Percentiles rank a stretch among this genome's conserved stretches.
phyloP scores from a whole-genome alignment of 176 grass and related monocot genomes.

The Rhynchospora pubera region DNA sequence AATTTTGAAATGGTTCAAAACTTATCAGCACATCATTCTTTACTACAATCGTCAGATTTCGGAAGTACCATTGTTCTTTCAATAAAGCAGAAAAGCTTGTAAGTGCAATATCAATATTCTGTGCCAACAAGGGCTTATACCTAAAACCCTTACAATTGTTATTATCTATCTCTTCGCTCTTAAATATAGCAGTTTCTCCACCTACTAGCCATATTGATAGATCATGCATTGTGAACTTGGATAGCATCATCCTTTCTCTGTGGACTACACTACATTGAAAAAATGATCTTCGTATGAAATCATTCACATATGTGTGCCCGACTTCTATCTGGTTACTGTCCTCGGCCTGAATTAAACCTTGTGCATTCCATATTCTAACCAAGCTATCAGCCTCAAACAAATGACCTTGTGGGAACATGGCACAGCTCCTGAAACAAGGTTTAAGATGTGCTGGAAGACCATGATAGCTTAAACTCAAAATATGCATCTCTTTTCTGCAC shows the following conservation, averaged over 20 bases:
- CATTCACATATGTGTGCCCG: conserved; percentile 26
- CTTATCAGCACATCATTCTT: not conserved
- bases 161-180: not conserved
- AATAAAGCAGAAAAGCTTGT: not conserved
- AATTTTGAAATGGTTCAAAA: not conserved
- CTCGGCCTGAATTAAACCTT: conserved; percentile 23
- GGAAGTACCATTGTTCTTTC: not conserved
- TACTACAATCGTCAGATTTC: not conserved
- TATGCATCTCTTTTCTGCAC: conserved; percentile 20
- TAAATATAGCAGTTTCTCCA: conserved; percentile 2
- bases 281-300: conserved; percentile 36
- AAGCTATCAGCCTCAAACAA: conserved; percentile 35
- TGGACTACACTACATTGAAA: conserved; percentile 16
- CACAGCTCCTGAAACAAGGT: conserved; percentile 31
- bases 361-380: conserved; percentile 31
- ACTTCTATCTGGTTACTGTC: conserved; percentile 15
- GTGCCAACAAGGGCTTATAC: not conserved
- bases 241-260: not conserved
- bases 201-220: conserved; percentile 22
- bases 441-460: conserved; percentile 26
- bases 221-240: conserved; percentile 37
- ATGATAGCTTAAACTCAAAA: conserved; percentile 40
- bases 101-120: not conserved
- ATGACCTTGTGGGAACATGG: conserved; percentile 47
- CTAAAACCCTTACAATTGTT: not conserved